These are phyloP conservation scores for Sisymbrium altissimum DNA, from an alignment of 345 rosid genomes.

Conservation along the genomic window DNA sequence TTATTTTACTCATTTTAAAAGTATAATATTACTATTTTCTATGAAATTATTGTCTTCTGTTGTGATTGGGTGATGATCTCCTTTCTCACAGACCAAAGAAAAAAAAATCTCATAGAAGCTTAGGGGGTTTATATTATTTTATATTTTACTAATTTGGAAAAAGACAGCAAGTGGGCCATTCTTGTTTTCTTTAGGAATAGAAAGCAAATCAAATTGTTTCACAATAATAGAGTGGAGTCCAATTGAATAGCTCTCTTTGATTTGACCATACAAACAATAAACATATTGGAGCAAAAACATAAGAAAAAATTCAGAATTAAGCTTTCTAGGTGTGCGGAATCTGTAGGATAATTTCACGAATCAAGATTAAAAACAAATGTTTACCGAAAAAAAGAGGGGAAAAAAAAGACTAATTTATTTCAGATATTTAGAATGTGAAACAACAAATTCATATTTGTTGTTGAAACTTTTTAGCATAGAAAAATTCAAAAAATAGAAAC, in stretches of 20 bases:
- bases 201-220: slow-evolving; percentile 37
- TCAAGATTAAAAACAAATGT: not conserved
- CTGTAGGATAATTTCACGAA: not conserved
- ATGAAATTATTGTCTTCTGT: slow-evolving; percentile 1
- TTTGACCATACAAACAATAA: slow-evolving; percentile 28
- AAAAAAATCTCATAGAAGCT: not conserved
- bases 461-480: not conserved
- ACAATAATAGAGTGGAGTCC: slow-evolving; percentile 61
- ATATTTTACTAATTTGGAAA: slow-evolving; percentile 17
- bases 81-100: not conserved
- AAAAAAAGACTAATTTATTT: not conserved
- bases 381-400: not conserved
- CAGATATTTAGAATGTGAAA: not conserved
- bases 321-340: not conserved
- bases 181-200: slow-evolving; percentile 41
- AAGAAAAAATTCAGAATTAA: not conserved
- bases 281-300: not conserved
- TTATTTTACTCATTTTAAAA: slow-evolving; percentile 3
- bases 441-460: not conserved
- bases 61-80: slow-evolving; percentile 9
- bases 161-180: slow-evolving; percentile 61
- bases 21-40: not conserved
- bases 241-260: slow-evolving; percentile 28
- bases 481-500: not conserved
- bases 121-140: not conserved